Evolutionary conservation across 1,284 basidiomycete species (phyloP).

Genomic region (Coniophora puteana): DNA sequence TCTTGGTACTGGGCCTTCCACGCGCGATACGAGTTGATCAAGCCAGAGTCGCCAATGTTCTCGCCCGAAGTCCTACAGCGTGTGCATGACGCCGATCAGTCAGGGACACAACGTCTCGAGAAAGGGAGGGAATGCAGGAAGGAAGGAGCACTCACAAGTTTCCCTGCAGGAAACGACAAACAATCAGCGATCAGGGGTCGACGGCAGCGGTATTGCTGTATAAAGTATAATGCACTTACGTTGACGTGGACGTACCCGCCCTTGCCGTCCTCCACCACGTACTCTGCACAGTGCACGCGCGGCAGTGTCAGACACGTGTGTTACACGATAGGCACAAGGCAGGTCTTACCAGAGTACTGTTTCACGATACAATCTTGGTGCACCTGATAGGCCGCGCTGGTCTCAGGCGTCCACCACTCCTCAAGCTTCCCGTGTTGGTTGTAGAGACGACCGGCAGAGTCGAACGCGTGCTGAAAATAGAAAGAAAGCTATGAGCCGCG

Average conservation of each 20-base stretch:
- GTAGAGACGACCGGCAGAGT: constrained; percentile 84
- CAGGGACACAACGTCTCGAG: constrained; percentile 5
- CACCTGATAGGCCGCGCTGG: constrained; percentile 79
- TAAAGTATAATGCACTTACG: constrained; percentile 59
- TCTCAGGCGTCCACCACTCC: constrained; percentile 84
- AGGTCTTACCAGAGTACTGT: constrained; percentile 70
- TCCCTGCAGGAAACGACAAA: constrained; percentile 41
- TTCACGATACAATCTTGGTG: constrained; percentile 86
- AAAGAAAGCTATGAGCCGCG: constrained; percentile 1
- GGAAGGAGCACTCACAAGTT: constrained; percentile 51
- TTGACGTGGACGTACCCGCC: constrained; percentile 85
- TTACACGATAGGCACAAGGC: constrained; percentile 3
- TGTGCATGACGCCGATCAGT: constrained; percentile 11
- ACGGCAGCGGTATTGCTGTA: not conserved
- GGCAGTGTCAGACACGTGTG: no score
- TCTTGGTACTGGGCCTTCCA: constrained; percentile 72
- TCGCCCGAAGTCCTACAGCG: constrained; percentile 85
- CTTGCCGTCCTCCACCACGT: constrained; percentile 81
- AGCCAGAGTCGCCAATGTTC: constrained; percentile 85
- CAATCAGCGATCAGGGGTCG: not conserved
- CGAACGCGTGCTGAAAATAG: constrained; percentile 79
- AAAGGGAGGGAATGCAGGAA: no score
- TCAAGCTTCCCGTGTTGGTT: constrained; percentile 82
- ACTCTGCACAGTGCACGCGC: constrained; percentile 42
- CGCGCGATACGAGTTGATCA: constrained; percentile 84